phyloP scores from a whole-genome alignment of 345 rosid species.

The Aegle marmelos region DNA sequence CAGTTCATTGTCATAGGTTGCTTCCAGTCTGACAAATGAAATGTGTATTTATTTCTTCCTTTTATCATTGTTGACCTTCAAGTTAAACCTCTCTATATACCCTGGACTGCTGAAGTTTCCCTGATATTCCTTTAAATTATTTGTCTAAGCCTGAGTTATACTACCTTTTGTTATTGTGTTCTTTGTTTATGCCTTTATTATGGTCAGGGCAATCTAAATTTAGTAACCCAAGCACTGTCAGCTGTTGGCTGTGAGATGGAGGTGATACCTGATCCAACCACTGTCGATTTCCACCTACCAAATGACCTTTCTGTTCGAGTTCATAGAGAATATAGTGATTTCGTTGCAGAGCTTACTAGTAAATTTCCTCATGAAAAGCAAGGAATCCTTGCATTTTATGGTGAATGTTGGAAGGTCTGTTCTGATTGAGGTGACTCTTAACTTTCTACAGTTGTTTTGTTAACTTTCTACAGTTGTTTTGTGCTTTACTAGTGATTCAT shows the following conservation, averaged over 20 bases:
- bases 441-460: not conserved
- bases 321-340: slow-evolving; percentile 70
- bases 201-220: slow-evolving; percentile 84
- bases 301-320: slow-evolving; percentile 67
- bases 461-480: slow-evolving; percentile 1
- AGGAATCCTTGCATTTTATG: slow-evolving; percentile 80
- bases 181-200: slow-evolving; percentile 15
- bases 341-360: slow-evolving; percentile 55
- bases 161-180: not conserved
- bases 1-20: not conserved
- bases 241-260: slow-evolving; percentile 90
- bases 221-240: slow-evolving; percentile 83
- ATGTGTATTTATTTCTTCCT: not conserved
- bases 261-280: slow-evolving; percentile 91
- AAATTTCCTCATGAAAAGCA: slow-evolving; percentile 88
- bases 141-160: not conserved
- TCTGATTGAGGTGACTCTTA: slow-evolving; percentile 25
- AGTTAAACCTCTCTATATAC: not conserved
- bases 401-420: slow-evolving; percentile 85
- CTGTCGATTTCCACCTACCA: slow-evolving; percentile 95
- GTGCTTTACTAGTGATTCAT: slow-evolving; percentile 9
- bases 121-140: not conserved
- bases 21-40: not conserved
- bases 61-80: not conserved
- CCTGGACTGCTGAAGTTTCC: not conserved